Conservation (phyloP, 108 stramenopile genomes). For the Aurantiochytrium sp. region DNA sequence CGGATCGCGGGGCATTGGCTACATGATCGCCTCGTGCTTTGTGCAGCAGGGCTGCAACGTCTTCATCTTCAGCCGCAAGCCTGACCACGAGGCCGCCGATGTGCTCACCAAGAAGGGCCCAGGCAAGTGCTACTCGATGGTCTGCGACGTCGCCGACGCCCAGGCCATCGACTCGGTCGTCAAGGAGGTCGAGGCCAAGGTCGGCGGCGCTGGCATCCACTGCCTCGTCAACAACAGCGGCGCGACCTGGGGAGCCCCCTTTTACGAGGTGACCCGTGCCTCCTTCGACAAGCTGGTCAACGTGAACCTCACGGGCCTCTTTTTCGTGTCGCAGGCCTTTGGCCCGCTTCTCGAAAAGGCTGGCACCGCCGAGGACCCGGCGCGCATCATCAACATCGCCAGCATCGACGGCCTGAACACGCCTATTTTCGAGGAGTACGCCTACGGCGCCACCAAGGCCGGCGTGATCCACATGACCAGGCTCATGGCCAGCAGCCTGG, state of each 20-base stretch:
- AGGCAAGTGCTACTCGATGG: slow-evolving; percentile 5
- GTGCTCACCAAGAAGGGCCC: not conserved
- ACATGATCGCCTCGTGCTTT: not conserved
- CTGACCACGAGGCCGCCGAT: not conserved
- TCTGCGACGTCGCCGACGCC: not conserved
- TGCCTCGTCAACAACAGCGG: not conserved
- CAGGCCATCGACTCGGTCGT: not conserved
- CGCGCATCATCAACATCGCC: not conserved
- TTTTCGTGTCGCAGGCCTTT: not conserved
- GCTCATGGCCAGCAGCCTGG: not conserved
- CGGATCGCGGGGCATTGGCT: not conserved
- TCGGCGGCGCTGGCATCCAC: not conserved
- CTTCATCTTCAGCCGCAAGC: not conserved
- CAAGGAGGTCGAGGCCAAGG: not conserved
- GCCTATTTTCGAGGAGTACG: not conserved
- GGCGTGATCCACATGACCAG: not conserved
- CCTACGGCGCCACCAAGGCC: not conserved
- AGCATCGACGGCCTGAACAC: not conserved
- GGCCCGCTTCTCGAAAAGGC: not conserved
- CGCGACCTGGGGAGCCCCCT: not conserved
- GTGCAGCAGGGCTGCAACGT: slow-evolving; percentile 6
- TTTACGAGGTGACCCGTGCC: not conserved
- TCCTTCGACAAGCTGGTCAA: not conserved
- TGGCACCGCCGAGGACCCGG: not conserved
- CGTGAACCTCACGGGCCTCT: not conserved